Evolutionary conservation across 176 grass and related monocot species (phyloP).

Genomic region (Ensete ventricosum): DNA sequence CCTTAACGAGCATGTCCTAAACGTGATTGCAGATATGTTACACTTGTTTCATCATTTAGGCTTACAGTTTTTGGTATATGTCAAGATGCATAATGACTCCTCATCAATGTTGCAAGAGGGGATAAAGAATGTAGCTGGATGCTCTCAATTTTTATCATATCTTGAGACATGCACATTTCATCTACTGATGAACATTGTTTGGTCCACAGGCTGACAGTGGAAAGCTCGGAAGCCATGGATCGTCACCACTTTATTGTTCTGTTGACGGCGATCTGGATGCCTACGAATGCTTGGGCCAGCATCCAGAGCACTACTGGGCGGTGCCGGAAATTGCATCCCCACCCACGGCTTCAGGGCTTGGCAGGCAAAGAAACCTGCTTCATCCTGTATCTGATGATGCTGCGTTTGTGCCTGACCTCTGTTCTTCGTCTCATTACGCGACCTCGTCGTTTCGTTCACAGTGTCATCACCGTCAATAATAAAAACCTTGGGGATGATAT

Average conservation of each 20-base stretch:
- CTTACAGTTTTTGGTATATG: too few species aligned
- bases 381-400: background rate
- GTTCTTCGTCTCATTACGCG: background rate
- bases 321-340: slow-evolving; percentile 63
- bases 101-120: too few species aligned
- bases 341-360: slow-evolving; percentile 57
- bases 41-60: background rate
- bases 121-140: background rate
- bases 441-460: too few species aligned
- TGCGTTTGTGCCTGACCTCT: slow-evolving; percentile 51
- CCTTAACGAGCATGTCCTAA: background rate
- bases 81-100: too few species aligned
- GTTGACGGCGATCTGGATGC: slow-evolving; percentile 26
- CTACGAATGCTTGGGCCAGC: slow-evolving; percentile 12
- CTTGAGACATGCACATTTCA: background rate
- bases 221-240: slow-evolving; percentile 41
- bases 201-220: slow-evolving; percentile 53
- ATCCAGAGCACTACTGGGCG: slow-evolving; percentile 48
- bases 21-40: background rate
- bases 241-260: slow-evolving; percentile 37
- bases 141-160: background rate
- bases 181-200: slow-evolving; percentile 7
- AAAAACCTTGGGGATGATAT: too few species aligned
- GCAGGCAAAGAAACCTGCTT: slow-evolving; percentile 39
- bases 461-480: too few species aligned